Evolutionary conservation across 2,329 filamentous ascomycete species (phyloP), one percentile per base, ranked within the genome.

Genomic region (Aspergillus sclerotialis): DNA sequence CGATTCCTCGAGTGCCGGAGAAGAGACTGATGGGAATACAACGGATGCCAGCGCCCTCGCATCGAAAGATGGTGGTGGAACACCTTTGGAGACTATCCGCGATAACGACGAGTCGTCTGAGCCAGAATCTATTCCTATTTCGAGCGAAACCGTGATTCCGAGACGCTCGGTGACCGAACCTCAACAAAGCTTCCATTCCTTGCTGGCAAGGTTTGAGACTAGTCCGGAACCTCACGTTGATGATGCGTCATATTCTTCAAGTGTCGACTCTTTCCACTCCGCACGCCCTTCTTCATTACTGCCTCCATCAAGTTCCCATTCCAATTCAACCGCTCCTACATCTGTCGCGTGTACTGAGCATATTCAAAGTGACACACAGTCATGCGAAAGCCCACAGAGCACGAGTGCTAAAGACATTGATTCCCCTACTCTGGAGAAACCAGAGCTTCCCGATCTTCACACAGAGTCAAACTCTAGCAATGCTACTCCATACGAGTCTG

Each of bases 191-290:
- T 58, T 65, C 33, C 53, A 56, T 21, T 56, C 53, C 37, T 48
- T 64, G 33, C 53, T 61, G 35, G 59, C 53, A 35, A 63, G 53
- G 35, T 65, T 65, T 36, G 53, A 65, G 35, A 50, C 55, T 23
- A 46, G 46, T 5, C 29, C 53, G 5, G 52, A 53, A 35, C 33
- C 41, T 18, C 49, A 54, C 12, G 32, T 38, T 28, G 52, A 56
- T 30, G 52, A 56, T 24, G 40, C 35, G 23, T 49, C 53, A 7
- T 45, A 58, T 8, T 52, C 58, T 14, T 66, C 62, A 15, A 64
- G 58, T 27, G 44, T 53, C 4, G 63, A 63, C 15, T 68, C 65
- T n/a, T 68, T 66, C 32, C 60, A 67, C 37, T 68, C 66, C 1
- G 39, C 52, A 11, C 50, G 53, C 15, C 39, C 43, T 5, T 38